These are phyloP conservation scores for Geosmithia flava DNA, from an alignment of 2,329 filamentous ascomycete genomes.

Conservation along the genomic window DNA sequence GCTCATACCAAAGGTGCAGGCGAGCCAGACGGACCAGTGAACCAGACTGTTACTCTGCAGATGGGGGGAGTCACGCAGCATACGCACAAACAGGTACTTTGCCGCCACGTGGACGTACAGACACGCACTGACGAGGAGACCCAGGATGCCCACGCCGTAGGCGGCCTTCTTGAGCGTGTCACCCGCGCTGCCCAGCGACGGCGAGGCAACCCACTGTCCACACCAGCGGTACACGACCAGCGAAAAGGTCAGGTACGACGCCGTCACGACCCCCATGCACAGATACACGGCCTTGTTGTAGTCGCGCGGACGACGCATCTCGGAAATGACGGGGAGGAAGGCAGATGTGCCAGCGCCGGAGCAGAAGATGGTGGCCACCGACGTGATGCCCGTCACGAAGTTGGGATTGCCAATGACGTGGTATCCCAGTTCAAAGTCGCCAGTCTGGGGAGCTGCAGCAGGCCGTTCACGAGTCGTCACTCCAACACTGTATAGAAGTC, in stretches of 20 bases:
- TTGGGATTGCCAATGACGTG: constrained; percentile 39
- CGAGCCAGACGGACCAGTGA: constrained; percentile 24
- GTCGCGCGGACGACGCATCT: constrained; percentile 48
- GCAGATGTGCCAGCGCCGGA: constrained; percentile 45
- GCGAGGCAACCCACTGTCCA: constrained; percentile 49
- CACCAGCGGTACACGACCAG: constrained; percentile 50
- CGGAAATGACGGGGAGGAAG: constrained; percentile 52
- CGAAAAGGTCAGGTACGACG: constrained; percentile 44
- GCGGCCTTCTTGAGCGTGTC: constrained; percentile 45
- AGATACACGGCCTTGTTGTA: constrained; percentile 48
- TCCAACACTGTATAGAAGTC: constrained; percentile 25
- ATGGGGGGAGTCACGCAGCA: constrained; percentile 21
- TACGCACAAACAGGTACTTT: constrained; percentile 26
- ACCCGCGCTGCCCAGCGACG: constrained; percentile 48
- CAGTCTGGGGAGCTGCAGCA: constrained; percentile 45
- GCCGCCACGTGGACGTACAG: constrained; percentile 23
- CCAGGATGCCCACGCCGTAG: constrained; percentile 45
- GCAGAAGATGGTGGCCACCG: constrained; percentile 46
- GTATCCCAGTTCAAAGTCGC: constrained; percentile 47
- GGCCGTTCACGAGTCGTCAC: constrained; percentile 45
- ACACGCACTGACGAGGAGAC: constrained; percentile 24
- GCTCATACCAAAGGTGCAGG: constrained; percentile 14
- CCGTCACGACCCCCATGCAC: constrained; percentile 44
- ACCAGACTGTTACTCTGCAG: constrained; percentile 18
- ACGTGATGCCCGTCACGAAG: constrained; percentile 46